Conservation (phyloP, 1,139 yeast genomes). For the Candida freyschussii region DNA sequence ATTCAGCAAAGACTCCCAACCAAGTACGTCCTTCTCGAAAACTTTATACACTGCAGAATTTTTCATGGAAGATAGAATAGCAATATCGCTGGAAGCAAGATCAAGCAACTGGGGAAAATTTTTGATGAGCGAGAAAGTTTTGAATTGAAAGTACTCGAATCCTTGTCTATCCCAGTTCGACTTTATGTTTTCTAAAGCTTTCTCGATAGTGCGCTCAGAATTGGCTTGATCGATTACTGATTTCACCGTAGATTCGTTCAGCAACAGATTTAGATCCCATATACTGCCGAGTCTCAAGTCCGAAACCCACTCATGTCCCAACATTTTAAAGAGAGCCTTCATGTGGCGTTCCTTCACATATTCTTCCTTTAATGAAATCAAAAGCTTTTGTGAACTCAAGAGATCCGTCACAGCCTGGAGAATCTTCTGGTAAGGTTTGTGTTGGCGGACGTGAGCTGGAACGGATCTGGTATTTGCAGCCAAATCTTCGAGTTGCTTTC, state of each 20-base stretch:
- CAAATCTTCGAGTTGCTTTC: constrained; percentile 49
- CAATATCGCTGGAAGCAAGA: constrained; percentile 55
- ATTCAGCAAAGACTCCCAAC: constrained; percentile 55
- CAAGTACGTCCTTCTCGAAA: constrained; percentile 56
- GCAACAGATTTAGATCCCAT: constrained; percentile 48
- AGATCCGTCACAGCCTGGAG: constrained; percentile 41
- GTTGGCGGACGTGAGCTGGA: constrained; percentile 61
- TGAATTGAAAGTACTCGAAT: constrained; percentile 54
- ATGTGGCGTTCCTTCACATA: constrained; percentile 68
- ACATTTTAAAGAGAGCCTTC: constrained; percentile 42
- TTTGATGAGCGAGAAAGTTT: constrained; percentile 51
- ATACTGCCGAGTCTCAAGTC: constrained; percentile 50
- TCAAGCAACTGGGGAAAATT: constrained; percentile 68
- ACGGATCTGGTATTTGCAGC: constrained; percentile 43
- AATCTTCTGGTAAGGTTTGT: constrained; percentile 62
- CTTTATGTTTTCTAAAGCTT: constrained; percentile 44
- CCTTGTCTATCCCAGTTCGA: constrained; percentile 41
- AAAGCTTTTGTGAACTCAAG: constrained; percentile 17
- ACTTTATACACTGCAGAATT: constrained; percentile 58
- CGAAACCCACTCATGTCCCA: constrained; percentile 22
- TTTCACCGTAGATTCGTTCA: constrained; percentile 44
- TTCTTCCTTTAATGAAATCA: constrained; percentile 42
- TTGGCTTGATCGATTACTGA: constrained; percentile 59
- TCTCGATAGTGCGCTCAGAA: constrained; percentile 67
- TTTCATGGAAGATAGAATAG: constrained; percentile 64